Evolutionary conservation across 2,329 filamentous ascomycete species (phyloP), one percentile per base, ranked within the genome.

Genomic region (Alternaria sp.): DNA sequence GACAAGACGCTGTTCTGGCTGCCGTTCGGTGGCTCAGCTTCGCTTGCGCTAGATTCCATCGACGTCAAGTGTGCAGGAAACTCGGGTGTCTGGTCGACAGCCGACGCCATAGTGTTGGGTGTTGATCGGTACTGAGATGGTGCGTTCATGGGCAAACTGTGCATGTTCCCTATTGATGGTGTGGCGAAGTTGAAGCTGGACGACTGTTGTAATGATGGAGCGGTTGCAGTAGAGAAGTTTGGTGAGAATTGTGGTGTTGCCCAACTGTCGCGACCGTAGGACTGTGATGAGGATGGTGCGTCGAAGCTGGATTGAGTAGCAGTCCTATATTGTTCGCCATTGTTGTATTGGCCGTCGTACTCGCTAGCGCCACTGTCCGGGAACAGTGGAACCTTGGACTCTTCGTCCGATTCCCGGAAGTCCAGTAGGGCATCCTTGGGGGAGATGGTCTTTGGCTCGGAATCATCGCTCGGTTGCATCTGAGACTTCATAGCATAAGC

Each of bases 401-500:
- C 89, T 18, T 90, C 88, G 3, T 94, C 91, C 0, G 83, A 79
- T 39, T 95, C 92, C 62, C 90, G 87, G 75, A 94, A 97, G 61
- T 97, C 94, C 51, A 97, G 81, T 61, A 96, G 81, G 1, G 94
- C 92, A 72, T 98, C 94, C 80, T 96, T 96, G 24, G 94, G 95
- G 1, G 94, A 98, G 47, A 99, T 97, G 0, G 94, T 97, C 78
- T 92, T 92, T 1, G 88, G 85, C n/a, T 79, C 68, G 43, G 81
- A 71, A 61, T 80, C 77, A 24, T 84, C 76, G 53, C 63, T 69
- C 49, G 77, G 73, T 48, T 76, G 74, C 66, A 79, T 73, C 49
- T 76, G 77, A 28, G 78, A 67, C 64, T 79, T 79, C 62, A 79
- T 77, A 11, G 78, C 77, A 64, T 82, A 79, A 61, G 75, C 73